phyloP scores from a whole-genome alignment of 176 grass and related monocot genomes.

The Rhipidocladum racemiflorum region DNA sequence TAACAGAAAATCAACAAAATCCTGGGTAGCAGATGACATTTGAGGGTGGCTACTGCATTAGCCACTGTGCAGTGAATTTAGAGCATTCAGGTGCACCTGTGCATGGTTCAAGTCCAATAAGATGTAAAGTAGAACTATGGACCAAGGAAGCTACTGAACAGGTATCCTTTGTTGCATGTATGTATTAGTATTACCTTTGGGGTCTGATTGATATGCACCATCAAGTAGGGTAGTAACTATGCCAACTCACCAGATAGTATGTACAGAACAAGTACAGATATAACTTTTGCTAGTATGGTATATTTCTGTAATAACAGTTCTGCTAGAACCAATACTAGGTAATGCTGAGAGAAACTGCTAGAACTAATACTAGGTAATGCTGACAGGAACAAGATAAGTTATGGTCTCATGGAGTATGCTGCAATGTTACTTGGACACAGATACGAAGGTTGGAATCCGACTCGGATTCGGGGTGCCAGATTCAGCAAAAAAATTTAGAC shows the following conservation, averaged over 20 bases:
- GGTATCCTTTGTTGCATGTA: background rate
- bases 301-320: background rate
- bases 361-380: background rate
- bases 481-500: too few species aligned
- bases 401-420: background rate
- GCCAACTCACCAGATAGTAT: background rate
- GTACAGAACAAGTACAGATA: background rate
- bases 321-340: background rate
- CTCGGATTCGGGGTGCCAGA: too few species aligned
- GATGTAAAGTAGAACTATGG: background rate
- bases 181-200: background rate
- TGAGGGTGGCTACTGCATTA: background rate
- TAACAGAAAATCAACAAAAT: background rate
- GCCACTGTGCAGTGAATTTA: background rate
- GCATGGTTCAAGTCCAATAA: background rate
- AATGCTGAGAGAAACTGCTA: background rate
- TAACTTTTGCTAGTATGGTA: background rate
- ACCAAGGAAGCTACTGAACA: background rate
- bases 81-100: background rate
- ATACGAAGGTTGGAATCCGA: too few species aligned
- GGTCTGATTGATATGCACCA: background rate
- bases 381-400: background rate
- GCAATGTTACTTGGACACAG: too few species aligned
- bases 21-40: background rate
- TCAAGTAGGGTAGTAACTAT: background rate